A percentile compares a stretch with the other conserved stretches of the same genome.
These are phyloP conservation scores for Umbelopsis vinacea DNA, from an alignment of 192 early-diverging fungal genomes.

Conservation along the genomic window DNA sequence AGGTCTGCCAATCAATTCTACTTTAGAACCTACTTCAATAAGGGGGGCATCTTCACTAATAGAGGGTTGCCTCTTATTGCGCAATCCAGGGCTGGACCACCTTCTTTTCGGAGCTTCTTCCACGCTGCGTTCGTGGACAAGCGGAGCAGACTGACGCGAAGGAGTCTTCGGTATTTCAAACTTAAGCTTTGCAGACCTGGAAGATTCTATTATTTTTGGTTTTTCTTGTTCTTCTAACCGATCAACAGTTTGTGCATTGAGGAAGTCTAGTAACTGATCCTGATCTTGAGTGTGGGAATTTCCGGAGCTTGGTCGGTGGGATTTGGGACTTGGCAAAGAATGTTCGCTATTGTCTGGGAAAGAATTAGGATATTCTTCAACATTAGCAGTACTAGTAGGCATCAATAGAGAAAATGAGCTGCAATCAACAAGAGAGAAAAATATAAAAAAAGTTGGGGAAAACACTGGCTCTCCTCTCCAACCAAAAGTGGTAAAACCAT, in stretches of 20 bases:
- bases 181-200: neutral
- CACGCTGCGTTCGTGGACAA: neutral
- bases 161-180: constrained; percentile 21
- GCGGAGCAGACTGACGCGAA: constrained; percentile 15
- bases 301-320: constrained; percentile 5
- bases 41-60: neutral
- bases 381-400: neutral
- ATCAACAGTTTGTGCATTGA: constrained; percentile 8
- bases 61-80: neutral
- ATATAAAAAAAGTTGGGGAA: neutral
- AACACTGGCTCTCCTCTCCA: neutral
- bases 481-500: constrained; percentile 19
- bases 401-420: neutral
- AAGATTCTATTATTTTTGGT: constrained; percentile 23
- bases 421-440: neutral
- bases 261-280: neutral
- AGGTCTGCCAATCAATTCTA: constrained; percentile 32
- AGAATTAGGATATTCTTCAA: neutral
- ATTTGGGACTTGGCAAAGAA: neutral
- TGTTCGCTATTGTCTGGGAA: neutral
- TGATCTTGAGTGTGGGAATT: constrained; percentile 1
- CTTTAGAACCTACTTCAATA: constrained; percentile 24
- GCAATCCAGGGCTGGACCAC: constrained; percentile 9
- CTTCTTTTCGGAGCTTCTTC: constrained; percentile 15
- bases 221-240: constrained; percentile 14